phyloP scores from a whole-genome alignment of 148 eudicot genomes.

The Silene conica region DNA sequence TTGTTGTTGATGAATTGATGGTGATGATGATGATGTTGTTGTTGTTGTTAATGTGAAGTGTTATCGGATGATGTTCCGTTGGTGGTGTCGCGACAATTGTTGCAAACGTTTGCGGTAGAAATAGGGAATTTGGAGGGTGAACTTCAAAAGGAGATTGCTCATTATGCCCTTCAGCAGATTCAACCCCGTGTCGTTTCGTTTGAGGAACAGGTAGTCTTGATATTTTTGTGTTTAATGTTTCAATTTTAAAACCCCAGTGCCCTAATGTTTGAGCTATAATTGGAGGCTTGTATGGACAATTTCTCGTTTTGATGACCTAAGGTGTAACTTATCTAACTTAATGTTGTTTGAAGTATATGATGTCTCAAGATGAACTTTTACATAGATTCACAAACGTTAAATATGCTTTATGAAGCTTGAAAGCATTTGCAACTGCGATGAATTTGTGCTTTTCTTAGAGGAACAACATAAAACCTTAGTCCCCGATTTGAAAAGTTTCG shows the following conservation, averaged over 20 bases:
- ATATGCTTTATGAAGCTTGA: no score
- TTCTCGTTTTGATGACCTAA: no score
- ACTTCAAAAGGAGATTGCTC: constrained; percentile 84
- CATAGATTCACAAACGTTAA: no score
- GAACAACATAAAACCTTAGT: no score
- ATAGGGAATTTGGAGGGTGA: constrained; percentile 72
- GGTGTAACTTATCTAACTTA: no score
- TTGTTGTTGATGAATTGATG: background rate
- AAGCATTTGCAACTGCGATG: no score
- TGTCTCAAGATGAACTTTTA: no score
- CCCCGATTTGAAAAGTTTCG: no score
- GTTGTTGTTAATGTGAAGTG: constrained; percentile 34
- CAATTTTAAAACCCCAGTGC: no score
- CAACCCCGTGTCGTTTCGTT: constrained; percentile 97
- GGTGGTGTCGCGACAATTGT: constrained; percentile 85
- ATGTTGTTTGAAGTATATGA: no score
- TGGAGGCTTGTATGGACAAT: background rate
- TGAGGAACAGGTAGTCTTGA: constrained; percentile 69
- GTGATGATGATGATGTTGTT: no score
- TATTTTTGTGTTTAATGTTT: background rate
- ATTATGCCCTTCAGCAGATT: constrained; percentile 85
- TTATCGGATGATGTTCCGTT: constrained; percentile 86
- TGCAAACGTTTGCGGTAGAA: constrained; percentile 81
- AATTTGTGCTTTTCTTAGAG: no score
- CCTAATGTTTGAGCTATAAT: background rate